Evolutionary conservation across 305 asterid genomes (phyloP).

Genomic region (Fraxinus platypoda): DNA sequence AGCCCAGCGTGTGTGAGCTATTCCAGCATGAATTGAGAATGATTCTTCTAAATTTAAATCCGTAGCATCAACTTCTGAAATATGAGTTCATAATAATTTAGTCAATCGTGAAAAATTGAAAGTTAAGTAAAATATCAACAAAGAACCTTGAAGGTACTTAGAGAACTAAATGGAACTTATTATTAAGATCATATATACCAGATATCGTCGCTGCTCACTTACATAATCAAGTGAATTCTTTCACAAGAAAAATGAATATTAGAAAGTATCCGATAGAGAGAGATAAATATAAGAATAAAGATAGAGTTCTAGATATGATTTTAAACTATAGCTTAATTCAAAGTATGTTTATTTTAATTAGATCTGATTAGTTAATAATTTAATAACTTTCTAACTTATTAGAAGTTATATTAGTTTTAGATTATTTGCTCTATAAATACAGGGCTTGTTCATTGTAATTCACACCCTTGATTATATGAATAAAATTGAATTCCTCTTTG

Average conservation of each 20-base stretch:
- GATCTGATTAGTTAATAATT: too few species aligned
- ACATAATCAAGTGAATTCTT: background rate
- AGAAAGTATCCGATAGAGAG: background rate
- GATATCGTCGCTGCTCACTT: background rate
- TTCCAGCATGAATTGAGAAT: slow-evolving; percentile 81
- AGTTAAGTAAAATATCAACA: background rate
- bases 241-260: background rate
- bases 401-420: too few species aligned
- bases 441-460: too few species aligned
- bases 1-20: slow-evolving; percentile 99
- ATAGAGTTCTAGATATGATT: too few species aligned
- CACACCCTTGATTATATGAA: too few species aligned
- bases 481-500: too few species aligned
- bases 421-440: too few species aligned
- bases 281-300: too few species aligned
- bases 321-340: too few species aligned
- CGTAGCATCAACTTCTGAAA: slow-evolving; percentile 71
- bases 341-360: too few species aligned
- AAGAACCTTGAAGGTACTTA: background rate
- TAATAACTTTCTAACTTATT: too few species aligned
- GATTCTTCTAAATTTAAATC: slow-evolving; percentile 80
- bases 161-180: background rate
- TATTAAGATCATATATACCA: background rate
- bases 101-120: slow-evolving; percentile 4
- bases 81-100: slow-evolving; percentile 22